Percentiles rank a stretch among this genome's conserved stretches.
These are phyloP conservation scores for Prunus armeniaca DNA, from an alignment of 306 rosid genomes.

Conservation along the genomic window DNA sequence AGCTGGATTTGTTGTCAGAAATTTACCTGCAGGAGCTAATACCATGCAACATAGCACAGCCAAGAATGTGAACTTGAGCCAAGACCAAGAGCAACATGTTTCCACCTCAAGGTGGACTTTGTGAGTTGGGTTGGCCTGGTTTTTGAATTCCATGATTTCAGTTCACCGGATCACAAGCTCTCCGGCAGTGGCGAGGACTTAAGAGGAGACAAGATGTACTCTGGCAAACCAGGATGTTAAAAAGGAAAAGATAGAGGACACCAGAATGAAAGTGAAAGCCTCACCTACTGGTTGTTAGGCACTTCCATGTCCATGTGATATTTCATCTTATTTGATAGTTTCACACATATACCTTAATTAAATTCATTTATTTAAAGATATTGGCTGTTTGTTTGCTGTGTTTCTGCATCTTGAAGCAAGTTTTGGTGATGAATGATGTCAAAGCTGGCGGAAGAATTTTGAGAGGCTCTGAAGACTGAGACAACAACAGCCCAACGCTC, in stretches of 20 bases:
- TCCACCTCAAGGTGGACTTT: background rate
- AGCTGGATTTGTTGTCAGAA: background rate
- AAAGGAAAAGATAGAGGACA: background rate
- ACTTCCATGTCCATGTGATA: conserved; percentile 1
- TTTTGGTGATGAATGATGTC: conserved; percentile 10
- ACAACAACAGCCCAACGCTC: conserved; percentile 9
- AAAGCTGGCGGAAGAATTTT: conserved; percentile 28
- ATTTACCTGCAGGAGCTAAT: conserved; percentile 47
- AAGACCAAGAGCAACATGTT: background rate
- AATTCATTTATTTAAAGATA: background rate
- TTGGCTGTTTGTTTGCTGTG: background rate
- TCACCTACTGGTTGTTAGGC: conserved; percentile 19
- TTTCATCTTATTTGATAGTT: background rate
- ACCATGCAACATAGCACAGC: conserved; percentile 35
- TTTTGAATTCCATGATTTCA: conserved; percentile 1
- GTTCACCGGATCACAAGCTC: conserved; percentile 5
- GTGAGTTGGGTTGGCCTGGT: background rate
- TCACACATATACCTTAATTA: background rate
- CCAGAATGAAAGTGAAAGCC: background rate
- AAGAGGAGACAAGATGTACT: background rate
- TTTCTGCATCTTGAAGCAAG: conserved; percentile 35
- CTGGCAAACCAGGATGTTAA: background rate
- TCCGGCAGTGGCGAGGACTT: background rate
- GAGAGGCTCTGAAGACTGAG: conserved; percentile 8
- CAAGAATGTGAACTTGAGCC: conserved; percentile 20